These are phyloP conservation scores for Tolypocladium cylindrosporum DNA, from an alignment of 2,329 filamentous ascomycete species.

Conservation along the genomic window DNA sequence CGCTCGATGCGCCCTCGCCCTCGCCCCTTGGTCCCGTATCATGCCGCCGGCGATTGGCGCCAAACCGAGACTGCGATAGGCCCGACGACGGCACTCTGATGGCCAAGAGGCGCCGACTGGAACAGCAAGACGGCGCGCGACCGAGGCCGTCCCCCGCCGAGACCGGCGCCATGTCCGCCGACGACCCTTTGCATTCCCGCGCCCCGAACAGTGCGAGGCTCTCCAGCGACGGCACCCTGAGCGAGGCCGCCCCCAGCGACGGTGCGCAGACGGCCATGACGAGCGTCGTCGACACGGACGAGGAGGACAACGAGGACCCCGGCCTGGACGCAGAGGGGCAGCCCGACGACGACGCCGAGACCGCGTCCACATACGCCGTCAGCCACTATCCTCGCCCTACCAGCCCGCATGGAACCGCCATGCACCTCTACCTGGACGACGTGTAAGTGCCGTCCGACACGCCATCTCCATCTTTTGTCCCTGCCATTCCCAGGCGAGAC, in stretches of 20 bases:
- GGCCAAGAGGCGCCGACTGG: slow-evolving; percentile 21
- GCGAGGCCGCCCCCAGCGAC: slow-evolving; percentile 21
- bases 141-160: background rate
- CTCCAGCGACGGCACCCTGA: slow-evolving; percentile 23
- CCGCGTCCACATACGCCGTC: slow-evolving; percentile 31
- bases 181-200: background rate
- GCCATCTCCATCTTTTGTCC: background rate
- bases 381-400: slow-evolving; percentile 28
- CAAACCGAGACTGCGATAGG: slow-evolving; percentile 8
- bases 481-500: background rate
- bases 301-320: slow-evolving; percentile 5
- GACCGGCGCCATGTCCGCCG: background rate
- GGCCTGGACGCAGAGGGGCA: slow-evolving; percentile 1
- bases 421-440: slow-evolving; percentile 21
- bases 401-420: slow-evolving; percentile 23
- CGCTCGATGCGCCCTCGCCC: background rate
- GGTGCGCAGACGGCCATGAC: slow-evolving; percentile 26
- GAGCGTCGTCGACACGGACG: slow-evolving; percentile 19
- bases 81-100: slow-evolving; percentile 12
- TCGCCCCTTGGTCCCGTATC: background rate
- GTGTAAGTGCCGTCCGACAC: slow-evolving; percentile 24
- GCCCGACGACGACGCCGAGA: slow-evolving; percentile 19
- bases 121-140: slow-evolving; percentile 16
- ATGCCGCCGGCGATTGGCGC: background rate
- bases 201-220: slow-evolving; percentile 5